A percentile compares a stretch with the other conserved stretches of the same genome.
phyloP scores from a whole-genome alignment of 345 rosid genomes.

The Populus tremula region DNA sequence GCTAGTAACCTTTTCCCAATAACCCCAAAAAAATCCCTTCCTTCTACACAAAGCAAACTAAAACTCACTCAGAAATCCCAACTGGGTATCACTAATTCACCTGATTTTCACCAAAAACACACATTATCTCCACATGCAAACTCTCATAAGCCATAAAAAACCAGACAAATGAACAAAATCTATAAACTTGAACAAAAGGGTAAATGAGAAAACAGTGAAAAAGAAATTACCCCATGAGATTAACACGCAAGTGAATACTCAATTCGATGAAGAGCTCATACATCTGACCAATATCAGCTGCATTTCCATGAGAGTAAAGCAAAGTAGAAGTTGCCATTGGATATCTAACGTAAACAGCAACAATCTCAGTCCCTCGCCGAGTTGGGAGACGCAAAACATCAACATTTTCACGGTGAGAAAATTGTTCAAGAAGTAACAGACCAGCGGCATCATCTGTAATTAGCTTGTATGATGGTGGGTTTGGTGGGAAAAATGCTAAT shows the following conservation, averaged over 20 bases:
- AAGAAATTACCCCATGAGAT: slow-evolving; percentile 80
- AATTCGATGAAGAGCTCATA: slow-evolving; percentile 96
- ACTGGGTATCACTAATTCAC: not conserved
- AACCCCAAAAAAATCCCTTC: not conserved
- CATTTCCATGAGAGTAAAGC: slow-evolving; percentile 97
- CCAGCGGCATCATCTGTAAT: slow-evolving; percentile 22
- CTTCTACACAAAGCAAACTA: not conserved
- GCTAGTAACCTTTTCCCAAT: not conserved
- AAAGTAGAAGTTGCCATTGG: slow-evolving; percentile 90
- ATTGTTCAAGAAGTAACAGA: slow-evolving; percentile 18
- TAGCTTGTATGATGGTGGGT: slow-evolving; percentile 32
- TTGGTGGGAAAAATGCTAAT: slow-evolving; percentile 33
- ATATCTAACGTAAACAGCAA: slow-evolving; percentile 70
- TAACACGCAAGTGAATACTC: slow-evolving; percentile 83
- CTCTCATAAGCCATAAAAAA: not conserved
- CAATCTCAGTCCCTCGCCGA: slow-evolving; percentile 76
- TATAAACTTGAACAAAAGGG: not conserved
- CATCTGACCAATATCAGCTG: slow-evolving; percentile 99
- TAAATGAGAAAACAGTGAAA: not conserved
- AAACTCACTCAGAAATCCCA: not conserved
- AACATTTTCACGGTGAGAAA: slow-evolving; percentile 27
- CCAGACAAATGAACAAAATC: not conserved
- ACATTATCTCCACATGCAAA: not conserved
- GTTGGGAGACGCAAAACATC: slow-evolving; percentile 46
- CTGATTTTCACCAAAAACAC: not conserved